Base-by-base conservation (phyloP, 768 basidiomycete genomes). In the Austroboletus festivus region DNA sequence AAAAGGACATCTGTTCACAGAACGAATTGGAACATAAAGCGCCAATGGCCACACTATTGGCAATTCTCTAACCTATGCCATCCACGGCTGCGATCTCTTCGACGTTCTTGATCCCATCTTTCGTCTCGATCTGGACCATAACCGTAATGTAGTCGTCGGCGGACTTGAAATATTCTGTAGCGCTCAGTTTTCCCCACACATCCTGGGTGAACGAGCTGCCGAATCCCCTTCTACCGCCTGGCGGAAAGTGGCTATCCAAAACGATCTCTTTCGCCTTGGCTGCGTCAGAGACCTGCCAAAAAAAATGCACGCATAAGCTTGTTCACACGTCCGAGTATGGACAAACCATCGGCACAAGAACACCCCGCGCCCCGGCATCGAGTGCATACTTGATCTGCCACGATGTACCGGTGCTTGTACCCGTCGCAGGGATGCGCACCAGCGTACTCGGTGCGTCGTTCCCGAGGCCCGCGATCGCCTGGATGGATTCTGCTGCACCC, bases 321-420 rank as follows among this genome's bases (percentile, higher is more conserved):
- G 31, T 33, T 15, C 12, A n/a, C 33, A 15, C 16, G 12, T 8
- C 33, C 19, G 10, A 16, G 20, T 4, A 19, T 9, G 15, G 10
- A 54, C 69, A 31, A 55, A 86, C 82, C 82, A 86, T 82, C 4
- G 85, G 85, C 0, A 85, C 79, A 35, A 88, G 56, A 5, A 86
- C 67, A 0, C 85, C 83, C 22, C 73, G 70, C 16, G 84, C 85
- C 5, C 85, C 85, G 0, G 80, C 79, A 57, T 86, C 85, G 24
- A 86, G 73, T 1, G 79, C 83, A 51, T 81, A 73, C 67, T 86
- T 86, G 66, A 86, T 84, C 62, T 85, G 83, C 83, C 83, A 85
- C 47, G 73, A 73, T 3, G 81, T 80, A 52, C 78, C 76, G 0
- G 68, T 68, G 22, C 74, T 77, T 22, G 73, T 59, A 0, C 82